phyloP scores from a whole-genome alignment of 768 basidiomycete genomes.

The Suillus subalutaceus region DNA sequence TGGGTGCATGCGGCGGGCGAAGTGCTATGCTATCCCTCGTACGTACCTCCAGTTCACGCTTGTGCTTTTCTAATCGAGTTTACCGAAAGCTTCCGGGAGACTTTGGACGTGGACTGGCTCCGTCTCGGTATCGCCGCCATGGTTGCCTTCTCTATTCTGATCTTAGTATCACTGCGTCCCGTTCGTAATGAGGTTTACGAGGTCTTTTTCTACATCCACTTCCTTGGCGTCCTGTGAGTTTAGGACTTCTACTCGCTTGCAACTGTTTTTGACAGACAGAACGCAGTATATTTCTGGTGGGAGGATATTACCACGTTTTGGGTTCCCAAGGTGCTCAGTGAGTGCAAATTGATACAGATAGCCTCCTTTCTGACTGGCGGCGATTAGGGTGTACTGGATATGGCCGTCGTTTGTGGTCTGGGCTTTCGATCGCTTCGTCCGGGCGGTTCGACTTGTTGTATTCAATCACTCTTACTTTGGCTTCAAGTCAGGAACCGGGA shows the following conservation, averaged over 20 bases:
- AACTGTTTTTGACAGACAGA: conserved; percentile 12
- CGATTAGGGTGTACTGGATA: conserved; percentile 27
- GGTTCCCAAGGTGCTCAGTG: conserved; percentile 20
- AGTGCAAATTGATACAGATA: conserved; percentile 4
- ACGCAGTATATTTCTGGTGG: conserved; percentile 37
- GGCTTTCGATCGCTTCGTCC: conserved; percentile 53
- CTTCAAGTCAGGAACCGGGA: conserved; percentile 24
- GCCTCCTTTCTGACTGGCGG: not conserved
- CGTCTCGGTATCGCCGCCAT: conserved; percentile 40
- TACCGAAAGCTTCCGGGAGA: not conserved
- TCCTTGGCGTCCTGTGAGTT: conserved; percentile 44
- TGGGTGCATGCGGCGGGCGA: conserved; percentile 48
- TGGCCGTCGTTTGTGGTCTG: conserved; percentile 35
- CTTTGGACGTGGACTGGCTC: conserved; percentile 23
- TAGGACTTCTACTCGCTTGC: accelerated
- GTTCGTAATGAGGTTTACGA: conserved; percentile 53
- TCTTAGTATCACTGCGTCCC: conserved; percentile 50
- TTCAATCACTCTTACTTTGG: conserved; percentile 47
- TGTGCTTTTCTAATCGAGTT: not conserved
- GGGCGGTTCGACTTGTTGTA: conserved; percentile 45
- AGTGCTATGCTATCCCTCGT: conserved; percentile 13
- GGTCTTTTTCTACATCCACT: conserved; percentile 53
- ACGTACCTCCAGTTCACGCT: not conserved
- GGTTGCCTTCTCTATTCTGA: conserved; percentile 44
- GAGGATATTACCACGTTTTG: conserved; percentile 42